These are phyloP conservation scores for Gracilariopsis chorda DNA, from an alignment of 23 red algal species.

Conservation along the genomic window DNA sequence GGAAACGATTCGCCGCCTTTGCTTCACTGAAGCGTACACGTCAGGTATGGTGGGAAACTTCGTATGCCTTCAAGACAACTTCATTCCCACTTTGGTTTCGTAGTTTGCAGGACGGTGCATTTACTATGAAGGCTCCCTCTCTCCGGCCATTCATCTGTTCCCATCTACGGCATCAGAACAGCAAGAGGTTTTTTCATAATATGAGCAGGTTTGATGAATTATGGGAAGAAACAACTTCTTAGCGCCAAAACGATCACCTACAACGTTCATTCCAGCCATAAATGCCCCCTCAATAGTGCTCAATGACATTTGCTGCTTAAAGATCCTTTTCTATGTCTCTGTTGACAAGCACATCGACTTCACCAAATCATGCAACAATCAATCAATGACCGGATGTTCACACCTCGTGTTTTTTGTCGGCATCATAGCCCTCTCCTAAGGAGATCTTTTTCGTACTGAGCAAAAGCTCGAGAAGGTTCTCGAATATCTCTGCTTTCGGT, in stretches of 20 bases:
- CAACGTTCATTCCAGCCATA: slow-evolving; percentile 77
- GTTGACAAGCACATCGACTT: slow-evolving; percentile 62
- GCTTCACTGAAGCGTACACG: no score
- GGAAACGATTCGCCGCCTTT: no score
- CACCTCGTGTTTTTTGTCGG: slow-evolving; percentile 71
- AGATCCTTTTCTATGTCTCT: slow-evolving; percentile 59
- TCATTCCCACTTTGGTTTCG: no score
- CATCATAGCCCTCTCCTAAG: slow-evolving; percentile 19
- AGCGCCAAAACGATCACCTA: slow-evolving; percentile 70
- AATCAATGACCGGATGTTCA: slow-evolving; percentile 28
- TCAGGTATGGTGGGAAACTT: no score
- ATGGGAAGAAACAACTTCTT: slow-evolving; percentile 75
- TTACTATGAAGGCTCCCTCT: no score
- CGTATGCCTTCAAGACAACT: no score
- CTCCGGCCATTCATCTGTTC: slow-evolving; percentile 55
- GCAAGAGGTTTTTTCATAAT: slow-evolving; percentile 82
- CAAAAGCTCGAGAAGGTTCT: slow-evolving; percentile 47
- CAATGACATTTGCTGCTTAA: slow-evolving; percentile 6
- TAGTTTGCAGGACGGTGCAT: no score
- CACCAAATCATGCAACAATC: slow-evolving; percentile 59
- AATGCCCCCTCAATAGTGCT: slow-evolving; percentile 68
- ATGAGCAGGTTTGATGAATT: slow-evolving; percentile 70
- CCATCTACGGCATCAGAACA: slow-evolving; percentile 78
- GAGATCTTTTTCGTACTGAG: slow-evolving; percentile 69
- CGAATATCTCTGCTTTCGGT: slow-evolving; percentile 21